These are phyloP conservation scores for Aureobasidium namibiae DNA, from an alignment of 2,329 filamentous ascomycete species.

Conservation along the genomic window DNA sequence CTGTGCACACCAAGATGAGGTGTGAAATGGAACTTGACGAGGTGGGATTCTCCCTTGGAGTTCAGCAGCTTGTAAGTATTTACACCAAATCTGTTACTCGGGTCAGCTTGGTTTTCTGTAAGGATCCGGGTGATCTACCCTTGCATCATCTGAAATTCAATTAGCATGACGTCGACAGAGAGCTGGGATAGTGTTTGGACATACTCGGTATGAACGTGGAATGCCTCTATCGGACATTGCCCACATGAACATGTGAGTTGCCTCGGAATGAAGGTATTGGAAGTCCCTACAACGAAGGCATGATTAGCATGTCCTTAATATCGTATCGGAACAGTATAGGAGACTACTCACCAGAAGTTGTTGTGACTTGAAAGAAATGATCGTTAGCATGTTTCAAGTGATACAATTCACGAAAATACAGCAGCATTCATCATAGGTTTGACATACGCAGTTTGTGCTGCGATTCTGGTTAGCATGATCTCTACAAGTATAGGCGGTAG, in stretches of 20 bases:
- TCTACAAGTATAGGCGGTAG: too few species aligned
- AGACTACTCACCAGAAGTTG: slow-evolving; percentile 50
- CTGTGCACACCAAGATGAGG: slow-evolving; percentile 69
- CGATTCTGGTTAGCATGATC: too few species aligned
- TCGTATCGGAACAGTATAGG: not conserved
- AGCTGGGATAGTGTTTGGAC: not conserved
- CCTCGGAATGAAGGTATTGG: slow-evolving; percentile 56
- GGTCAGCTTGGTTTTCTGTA: not conserved
- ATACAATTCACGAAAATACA: too few species aligned
- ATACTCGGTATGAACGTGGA: slow-evolving; percentile 57
- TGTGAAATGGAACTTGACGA: slow-evolving; percentile 72
- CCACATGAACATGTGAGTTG: slow-evolving; percentile 75
- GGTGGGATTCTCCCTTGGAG: slow-evolving; percentile 57
- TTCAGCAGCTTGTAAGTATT: slow-evolving; percentile 69
- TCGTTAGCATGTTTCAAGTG: too few species aligned
- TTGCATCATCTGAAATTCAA: slow-evolving; percentile 58
- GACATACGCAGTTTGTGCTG: not conserved
- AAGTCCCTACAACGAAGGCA: slow-evolving; percentile 47
- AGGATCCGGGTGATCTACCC: slow-evolving; percentile 40
- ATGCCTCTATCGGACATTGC: slow-evolving; percentile 67
- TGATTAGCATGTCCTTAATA: not conserved
- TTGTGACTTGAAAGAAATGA: slow-evolving; percentile 31
- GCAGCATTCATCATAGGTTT: too few species aligned
- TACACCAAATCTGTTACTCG: slow-evolving; percentile 49
- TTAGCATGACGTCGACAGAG: not conserved